phyloP scores from a whole-genome alignment of 805 yeast species.

The Cyberlindnera meyerae region DNA sequence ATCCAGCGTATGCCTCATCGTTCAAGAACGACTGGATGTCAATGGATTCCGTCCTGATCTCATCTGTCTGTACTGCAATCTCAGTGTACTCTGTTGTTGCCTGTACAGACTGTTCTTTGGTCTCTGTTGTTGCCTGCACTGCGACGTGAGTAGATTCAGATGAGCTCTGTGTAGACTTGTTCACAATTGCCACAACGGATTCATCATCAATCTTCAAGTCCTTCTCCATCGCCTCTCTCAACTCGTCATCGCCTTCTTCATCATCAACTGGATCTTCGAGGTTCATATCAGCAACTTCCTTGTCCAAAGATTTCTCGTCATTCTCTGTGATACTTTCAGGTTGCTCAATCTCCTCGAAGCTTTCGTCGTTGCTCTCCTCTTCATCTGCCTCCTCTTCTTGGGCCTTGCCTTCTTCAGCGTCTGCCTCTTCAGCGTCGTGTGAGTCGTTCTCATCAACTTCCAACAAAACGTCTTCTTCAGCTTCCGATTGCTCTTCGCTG shows the following conservation, averaged over 20 bases:
- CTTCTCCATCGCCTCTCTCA: constrained; percentile 5
- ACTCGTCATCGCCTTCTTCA: background rate
- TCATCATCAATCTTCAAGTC: constrained; percentile 1
- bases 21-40: constrained; percentile 26
- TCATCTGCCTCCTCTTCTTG: constrained; percentile 1
- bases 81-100: constrained; percentile 2
- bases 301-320: too few species aligned
- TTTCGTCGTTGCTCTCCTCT: constrained; percentile 1
- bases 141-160: background rate
- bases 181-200: background rate
- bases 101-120: background rate
- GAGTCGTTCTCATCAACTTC: background rate
- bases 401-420: constrained; percentile 1
- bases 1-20: constrained; percentile 30
- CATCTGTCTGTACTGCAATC: constrained; percentile 16
- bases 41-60: constrained; percentile 4
- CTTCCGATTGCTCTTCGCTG: constrained; percentile 2
- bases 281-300: constrained; percentile 2
- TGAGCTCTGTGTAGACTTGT: background rate
- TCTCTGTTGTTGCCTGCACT: background rate
- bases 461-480: background rate
- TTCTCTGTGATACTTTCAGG: too few species aligned
- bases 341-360: too few species aligned
- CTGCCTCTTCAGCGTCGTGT: background rate
- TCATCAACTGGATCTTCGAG: background rate